Base-by-base conservation (phyloP, 2,329 filamentous ascomycete genomes). In the Truncatella angustata region DNA sequence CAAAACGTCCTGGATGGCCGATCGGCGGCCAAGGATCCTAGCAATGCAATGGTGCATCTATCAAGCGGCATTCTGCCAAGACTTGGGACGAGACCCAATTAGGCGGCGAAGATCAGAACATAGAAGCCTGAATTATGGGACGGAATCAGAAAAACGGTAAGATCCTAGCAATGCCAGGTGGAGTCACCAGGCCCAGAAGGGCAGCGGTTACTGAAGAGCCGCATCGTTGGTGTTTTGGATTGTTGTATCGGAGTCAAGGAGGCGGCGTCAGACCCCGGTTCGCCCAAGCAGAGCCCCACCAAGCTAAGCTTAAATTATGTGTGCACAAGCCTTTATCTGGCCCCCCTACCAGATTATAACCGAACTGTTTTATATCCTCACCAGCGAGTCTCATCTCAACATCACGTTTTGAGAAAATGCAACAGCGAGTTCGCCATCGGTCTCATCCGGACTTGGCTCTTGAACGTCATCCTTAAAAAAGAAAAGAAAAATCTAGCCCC, bases 191-290 rank as follows among this genome's bases (percentile, higher is more conserved):
- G n/a, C n/a, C n/a, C 11, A 16, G n/a, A 11, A 44, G 6, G 10
- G 10, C 16, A 16, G 40, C 40, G 40, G 40, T 23, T 44, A 30
- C 20, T 35, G 24, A 20, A 18, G 46, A 49, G 46, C 46, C 46
- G 46, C 46, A 36, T 36, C 46, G 46, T 24, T 26, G 16, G 28
- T 35, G 47, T 50, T 36, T 50, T 36, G 47, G 47, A 36, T 50
- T 50, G 20, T 20, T 37, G 44, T 47, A 12, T 28, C 26, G 34
- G 23, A 39, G 16, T 35, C 18, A 26, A 40, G 47, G 20, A 28
- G 20, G 16, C 20, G 40, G 47, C 47, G 35, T 50, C 47, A 50
- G 47, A 50, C 47, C 47, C 47, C 47, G n/a, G 47, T 10, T n/a
- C 23, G 24, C 14, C 18, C 5, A 16, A 35, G 30, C 20, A n/a